Base-by-base conservation (phyloP, 345 rosid genomes). In the Abelmoschus esculentus region DNA sequence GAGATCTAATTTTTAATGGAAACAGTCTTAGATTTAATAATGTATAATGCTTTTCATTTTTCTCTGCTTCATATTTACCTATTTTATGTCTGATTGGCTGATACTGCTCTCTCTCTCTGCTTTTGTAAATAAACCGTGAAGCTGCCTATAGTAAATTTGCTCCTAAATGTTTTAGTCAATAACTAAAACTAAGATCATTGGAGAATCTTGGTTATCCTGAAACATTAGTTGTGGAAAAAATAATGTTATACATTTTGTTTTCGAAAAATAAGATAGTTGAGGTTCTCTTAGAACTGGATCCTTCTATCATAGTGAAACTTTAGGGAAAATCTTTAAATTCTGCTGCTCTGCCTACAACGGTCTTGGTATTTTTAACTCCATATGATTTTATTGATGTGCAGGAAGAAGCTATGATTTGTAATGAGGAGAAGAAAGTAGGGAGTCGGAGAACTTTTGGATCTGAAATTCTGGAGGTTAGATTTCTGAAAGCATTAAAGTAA, bases 381-480 rank as follows among this genome's bases (percentile, higher is more conserved):
- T 18, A 22, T 56, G 58, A 17, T 75, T 42, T 66, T 66, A 49
- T 65, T 75, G 71, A 69, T 49, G 44, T 17, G 71, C 75, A 80
- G 82, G 15, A 22, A 22, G 26, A 22, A 22, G 26, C 26, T 22
- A 22, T 22, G 71, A 56, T 61, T 73, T 52, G 70, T 54, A 61
- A 15, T 52, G 76, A 29, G 65, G 80, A 76, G 7, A 80, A 76
- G 42, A 81, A 77, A 75, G 72, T 40, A 12, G n/a, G 50, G 40
- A 55, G 34, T 55, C 19, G 2, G 66, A 68, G 44, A 67, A 50
- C 50, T 62, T 58, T 40, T 47, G 59, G 61, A 70, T 76, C 78
- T 70, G 69, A 75, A 55, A 63, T 38, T 74, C 73, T 11, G 61
- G 82, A 81, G 74, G 79, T 73, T 76, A 66, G 62, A 36, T 76